phyloP scores from a whole-genome alignment of 1,139 yeast genomes.

The Yamadazyma sp. region DNA sequence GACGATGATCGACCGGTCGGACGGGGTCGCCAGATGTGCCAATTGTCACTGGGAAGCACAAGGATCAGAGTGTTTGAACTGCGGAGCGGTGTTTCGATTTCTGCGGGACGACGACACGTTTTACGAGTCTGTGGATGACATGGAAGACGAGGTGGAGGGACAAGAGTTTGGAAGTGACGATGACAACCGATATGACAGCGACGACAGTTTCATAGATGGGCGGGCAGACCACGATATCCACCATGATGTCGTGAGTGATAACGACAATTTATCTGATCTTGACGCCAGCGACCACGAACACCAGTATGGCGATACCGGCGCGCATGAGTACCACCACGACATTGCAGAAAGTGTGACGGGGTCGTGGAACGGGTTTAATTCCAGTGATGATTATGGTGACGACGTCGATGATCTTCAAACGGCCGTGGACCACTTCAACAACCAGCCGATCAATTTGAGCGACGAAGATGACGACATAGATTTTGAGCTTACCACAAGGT shows the following conservation, averaged over 20 bases:
- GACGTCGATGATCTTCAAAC: constrained; percentile 18
- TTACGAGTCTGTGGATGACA: constrained; percentile 26
- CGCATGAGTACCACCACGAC: too few relatives aligned
- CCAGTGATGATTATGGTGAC: constrained; percentile 1
- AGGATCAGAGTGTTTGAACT: constrained; percentile 54
- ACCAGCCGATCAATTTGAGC: constrained; percentile 1
- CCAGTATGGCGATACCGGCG: neutral
- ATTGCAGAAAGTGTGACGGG: neutral
- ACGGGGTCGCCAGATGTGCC: constrained; percentile 79
- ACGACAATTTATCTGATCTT: constrained; percentile 3
- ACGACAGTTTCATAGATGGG: constrained; percentile 31
- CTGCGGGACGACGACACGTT: constrained; percentile 18
- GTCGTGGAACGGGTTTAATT: constrained; percentile 2
- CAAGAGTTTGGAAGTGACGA: constrained; percentile 16
- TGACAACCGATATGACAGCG: constrained; percentile 25
- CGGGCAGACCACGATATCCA: constrained; percentile 16
- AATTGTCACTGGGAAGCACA: constrained; percentile 82
- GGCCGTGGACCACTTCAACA: constrained; percentile 17
- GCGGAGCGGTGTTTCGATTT: constrained; percentile 44
- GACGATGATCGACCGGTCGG: constrained; percentile 60
- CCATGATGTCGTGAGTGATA: constrained; percentile 8
- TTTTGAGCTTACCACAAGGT: constrained; percentile 4
- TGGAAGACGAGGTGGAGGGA: constrained; percentile 23
- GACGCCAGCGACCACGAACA: neutral
- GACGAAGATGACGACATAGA: constrained; percentile 9